These are phyloP conservation scores for Cyclostephanos invisitatus DNA, from an alignment of 108 stramenopile genomes.

Conservation along the genomic window DNA sequence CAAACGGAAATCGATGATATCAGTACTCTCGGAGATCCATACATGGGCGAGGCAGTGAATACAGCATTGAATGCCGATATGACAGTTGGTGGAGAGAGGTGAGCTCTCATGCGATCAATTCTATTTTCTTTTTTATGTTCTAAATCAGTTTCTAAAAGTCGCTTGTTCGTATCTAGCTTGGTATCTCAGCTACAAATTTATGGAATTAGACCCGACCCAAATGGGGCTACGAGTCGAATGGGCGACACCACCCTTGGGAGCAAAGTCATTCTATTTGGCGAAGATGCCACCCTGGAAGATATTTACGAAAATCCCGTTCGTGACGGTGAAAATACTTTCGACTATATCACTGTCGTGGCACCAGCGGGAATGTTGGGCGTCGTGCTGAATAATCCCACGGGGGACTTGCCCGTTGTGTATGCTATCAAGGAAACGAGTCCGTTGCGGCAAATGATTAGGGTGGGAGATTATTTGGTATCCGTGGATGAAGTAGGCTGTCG, in stretches of 20 bases:
- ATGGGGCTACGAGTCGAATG: constrained; percentile 34
- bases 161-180: constrained; percentile 3
- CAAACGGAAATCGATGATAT: constrained; percentile 62
- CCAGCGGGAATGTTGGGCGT: constrained; percentile 80
- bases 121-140: not conserved
- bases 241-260: constrained; percentile 27
- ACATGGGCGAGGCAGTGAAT: constrained; percentile 60
- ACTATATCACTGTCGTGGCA: constrained; percentile 44
- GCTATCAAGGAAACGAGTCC: constrained; percentile 83
- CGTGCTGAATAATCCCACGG: constrained; percentile 85
- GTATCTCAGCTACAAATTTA: constrained; percentile 25
- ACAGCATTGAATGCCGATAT: constrained; percentile 30
- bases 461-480: constrained; percentile 78
- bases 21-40: constrained; percentile 81
- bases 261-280: constrained; percentile 31
- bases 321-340: constrained; percentile 23
- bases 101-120: not conserved
- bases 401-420: constrained; percentile 76
- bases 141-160: not conserved
- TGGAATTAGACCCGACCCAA: constrained; percentile 19
- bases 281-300: constrained; percentile 46
- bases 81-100: constrained; percentile 35
- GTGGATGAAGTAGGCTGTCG: constrained; percentile 85
- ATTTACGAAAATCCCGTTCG: constrained; percentile 16
- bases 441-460: constrained; percentile 61